Base-by-base conservation (phyloP, 352 stramenopile species). In the Saprolegnia diclina region DNA sequence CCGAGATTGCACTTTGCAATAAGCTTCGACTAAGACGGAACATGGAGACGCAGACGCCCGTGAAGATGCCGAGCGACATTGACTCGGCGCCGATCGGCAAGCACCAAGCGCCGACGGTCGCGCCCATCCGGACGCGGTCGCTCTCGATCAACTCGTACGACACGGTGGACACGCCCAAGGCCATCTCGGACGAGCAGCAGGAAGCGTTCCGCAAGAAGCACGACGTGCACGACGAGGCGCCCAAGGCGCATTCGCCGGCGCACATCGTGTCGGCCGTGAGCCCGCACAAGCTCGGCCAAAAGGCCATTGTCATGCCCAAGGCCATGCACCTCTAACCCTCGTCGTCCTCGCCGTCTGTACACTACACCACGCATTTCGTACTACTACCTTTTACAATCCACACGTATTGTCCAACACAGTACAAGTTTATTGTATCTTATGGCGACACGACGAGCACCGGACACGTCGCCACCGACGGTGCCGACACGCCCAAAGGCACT, bases 291-390 rank as follows among this genome's bases (percentile, higher is more conserved):
- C 79, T 74, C 46, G 80, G 83, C 59, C 80, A 88, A 72, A 88
- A 88, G 70, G 76, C 80, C 32, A 77, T 89, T 48, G 54, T 72
- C 14, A 89, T 87, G 81, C 81, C 81, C 65, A 89, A 89, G 72
- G 79, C 79, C 52, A 85, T 88, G 77, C 75, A 66, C 59, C 84
- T 86, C 72, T 87, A 82, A 74, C 10, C 29, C 29, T 5, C 29
- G 29, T 35, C 29, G 29, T 35, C 5, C 29, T 35, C 29, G 2
- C 29, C 29, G 5, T n/a, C n/a, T 35, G 29, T 35, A 35, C 29
- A 6, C 45, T 29, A 40, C 64, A 72, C 29, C n/a, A n/a, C n/a
- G n/a, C n/a, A n/a, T n/a, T n/a, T n/a, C n/a, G n/a, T n/a, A n/a
- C n/a, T n/a, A n/a, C n/a, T n/a, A n/a, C n/a, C n/a, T n/a, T n/a